Evolutionary conservation across 148 eudicot species (phyloP).

Genomic region (Euryodendron excelsum): DNA sequence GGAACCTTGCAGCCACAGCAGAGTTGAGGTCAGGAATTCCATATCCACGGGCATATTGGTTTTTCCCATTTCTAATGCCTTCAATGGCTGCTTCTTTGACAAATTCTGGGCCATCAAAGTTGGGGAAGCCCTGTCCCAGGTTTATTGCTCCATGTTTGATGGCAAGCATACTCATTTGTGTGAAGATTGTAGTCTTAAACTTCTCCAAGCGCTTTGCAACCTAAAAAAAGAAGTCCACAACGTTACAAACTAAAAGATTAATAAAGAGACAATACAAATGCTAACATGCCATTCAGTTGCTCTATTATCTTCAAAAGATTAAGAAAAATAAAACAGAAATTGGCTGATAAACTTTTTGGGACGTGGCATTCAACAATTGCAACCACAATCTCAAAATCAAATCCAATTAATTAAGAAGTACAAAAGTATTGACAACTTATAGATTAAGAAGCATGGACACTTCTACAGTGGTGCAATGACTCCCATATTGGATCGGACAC

Average conservation of each 20-base stretch:
- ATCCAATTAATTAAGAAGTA: neutral
- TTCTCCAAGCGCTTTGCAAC: constrained; percentile 96
- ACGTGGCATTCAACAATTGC: neutral
- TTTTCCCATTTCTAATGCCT: constrained; percentile 78
- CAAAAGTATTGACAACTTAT: neutral
- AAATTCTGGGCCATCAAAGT: constrained; percentile 97
- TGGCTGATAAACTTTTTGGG: neutral
- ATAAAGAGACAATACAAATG: neutral
- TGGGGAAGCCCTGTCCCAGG: constrained; percentile 98
- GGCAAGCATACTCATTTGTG: constrained; percentile 95
- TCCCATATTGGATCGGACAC: neutral
- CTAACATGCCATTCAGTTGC: neutral
- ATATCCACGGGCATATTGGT: constrained; percentile 95
- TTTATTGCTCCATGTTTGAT: constrained; percentile 94
- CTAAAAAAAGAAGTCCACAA: constrained; percentile 30
- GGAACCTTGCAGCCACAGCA: constrained; percentile 73
- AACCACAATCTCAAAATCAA: neutral
- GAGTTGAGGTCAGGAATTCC: constrained; percentile 91
- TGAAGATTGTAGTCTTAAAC: constrained; percentile 95
- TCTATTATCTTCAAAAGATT: neutral
- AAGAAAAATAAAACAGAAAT: neutral
- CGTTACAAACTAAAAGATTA: neutral
- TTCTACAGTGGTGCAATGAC: neutral
- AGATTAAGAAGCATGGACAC: neutral
- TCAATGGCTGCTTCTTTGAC: constrained; percentile 95